Evolutionary conservation across 768 basidiomycete species (phyloP).

Genomic region (Boletus tylopilopsis): DNA sequence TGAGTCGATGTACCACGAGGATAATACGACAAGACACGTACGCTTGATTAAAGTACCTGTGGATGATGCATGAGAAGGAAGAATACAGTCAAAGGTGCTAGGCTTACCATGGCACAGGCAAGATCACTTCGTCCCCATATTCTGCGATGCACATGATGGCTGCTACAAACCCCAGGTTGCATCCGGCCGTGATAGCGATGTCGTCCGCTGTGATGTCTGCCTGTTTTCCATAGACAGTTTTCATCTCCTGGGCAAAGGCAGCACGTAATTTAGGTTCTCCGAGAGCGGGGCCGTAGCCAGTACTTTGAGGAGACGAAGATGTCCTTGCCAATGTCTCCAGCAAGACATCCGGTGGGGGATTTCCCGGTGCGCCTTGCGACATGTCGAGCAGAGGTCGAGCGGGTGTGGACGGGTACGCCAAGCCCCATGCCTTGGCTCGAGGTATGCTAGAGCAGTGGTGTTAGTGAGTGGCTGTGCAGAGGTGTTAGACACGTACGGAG

Average conservation of each 20-base stretch:
- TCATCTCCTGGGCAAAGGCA: conserved; percentile 61
- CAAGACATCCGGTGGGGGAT: conserved; percentile 52
- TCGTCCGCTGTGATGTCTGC: conserved; percentile 51
- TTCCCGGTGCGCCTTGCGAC: conserved; percentile 73
- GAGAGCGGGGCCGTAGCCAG: conserved; percentile 56
- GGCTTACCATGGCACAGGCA: conserved; percentile 66
- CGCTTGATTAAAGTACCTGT: conserved; percentile 67
- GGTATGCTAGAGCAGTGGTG: conserved; percentile 45
- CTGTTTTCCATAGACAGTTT: conserved; percentile 46
- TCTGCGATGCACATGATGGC: conserved; percentile 62
- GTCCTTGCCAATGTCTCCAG: conserved; percentile 46
- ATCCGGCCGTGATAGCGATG: conserved; percentile 66
- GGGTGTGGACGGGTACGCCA: conserved; percentile 38
- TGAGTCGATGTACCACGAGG: background rate
- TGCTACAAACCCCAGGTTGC: conserved; percentile 69
- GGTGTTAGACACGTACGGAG: conserved; percentile 36
- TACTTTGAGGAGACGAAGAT: conserved; percentile 39
- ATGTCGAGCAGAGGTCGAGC: conserved; percentile 58
- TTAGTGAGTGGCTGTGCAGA: background rate
- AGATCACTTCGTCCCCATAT: conserved; percentile 64
- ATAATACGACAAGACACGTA: conserved; percentile 21
- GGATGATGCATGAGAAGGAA: background rate
- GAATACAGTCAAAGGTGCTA: background rate
- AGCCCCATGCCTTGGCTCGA: conserved; percentile 54
- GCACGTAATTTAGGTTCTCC: conserved; percentile 54